These are phyloP conservation scores for Ambrosia hybrid DNA, from an alignment of 140 eudicot genomes.

Conservation along the genomic window DNA sequence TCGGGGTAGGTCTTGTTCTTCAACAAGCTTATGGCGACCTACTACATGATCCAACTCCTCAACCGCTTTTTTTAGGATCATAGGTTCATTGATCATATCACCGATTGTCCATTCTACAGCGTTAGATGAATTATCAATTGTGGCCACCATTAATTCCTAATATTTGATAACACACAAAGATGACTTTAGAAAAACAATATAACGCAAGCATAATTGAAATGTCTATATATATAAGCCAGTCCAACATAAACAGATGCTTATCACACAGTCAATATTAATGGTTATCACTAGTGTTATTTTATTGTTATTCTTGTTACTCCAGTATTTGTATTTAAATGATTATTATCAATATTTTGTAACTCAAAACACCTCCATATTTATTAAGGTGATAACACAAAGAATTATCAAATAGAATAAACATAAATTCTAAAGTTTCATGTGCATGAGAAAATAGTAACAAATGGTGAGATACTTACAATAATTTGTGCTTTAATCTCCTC, in stretches of 20 bases:
- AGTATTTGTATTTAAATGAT: too few relatives aligned
- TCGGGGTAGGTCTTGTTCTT: conserved; percentile 23
- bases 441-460: neutral
- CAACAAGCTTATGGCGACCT: conserved; percentile 3
- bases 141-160: conserved; percentile 34
- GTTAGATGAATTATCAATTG: conserved; percentile 40
- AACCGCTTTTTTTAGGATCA: conserved; percentile 2
- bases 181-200: neutral
- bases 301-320: too few relatives aligned
- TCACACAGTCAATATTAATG: too few relatives aligned
- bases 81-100: conserved; percentile 35
- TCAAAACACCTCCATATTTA: too few relatives aligned
- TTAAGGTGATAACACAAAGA: too few relatives aligned
- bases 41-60: conserved; percentile 34
- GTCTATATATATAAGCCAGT: too few relatives aligned
- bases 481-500: conserved; percentile 12
- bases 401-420: neutral
- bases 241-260: too few relatives aligned
- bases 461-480: neutral
- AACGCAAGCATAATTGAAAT: too few relatives aligned
- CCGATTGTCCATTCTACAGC: conserved; percentile 38
- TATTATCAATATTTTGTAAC: too few relatives aligned
- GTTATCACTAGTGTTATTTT: too few relatives aligned
- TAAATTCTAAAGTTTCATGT: neutral
- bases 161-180: neutral